Evolutionary conservation across 75 land plant species (phyloP), one percentile per base, ranked within the genome.

Genomic region (Cunninghamia lanceolata): DNA sequence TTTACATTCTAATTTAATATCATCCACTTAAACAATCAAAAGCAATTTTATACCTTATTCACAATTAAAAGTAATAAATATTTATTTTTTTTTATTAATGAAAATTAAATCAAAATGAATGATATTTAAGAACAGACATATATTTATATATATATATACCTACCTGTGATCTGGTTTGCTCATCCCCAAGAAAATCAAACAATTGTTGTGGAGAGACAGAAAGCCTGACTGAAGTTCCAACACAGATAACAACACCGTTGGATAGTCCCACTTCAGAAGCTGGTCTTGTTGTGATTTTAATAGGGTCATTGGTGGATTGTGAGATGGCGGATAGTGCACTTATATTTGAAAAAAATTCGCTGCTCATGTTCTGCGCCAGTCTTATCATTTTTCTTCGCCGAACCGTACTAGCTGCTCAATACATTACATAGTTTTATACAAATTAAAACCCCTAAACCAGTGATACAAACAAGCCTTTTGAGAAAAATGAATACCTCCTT

Each of bases 111-210:
- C n/a, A n/a, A n/a, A n/a, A n/a, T n/a, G n/a, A n/a, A n/a, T n/a
- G n/a, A n/a, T n/a, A n/a, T n/a, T n/a, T n/a, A n/a, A n/a, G n/a
- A n/a, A n/a, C n/a, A n/a, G n/a, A n/a, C n/a, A n/a, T n/a, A 46
- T 13, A 46, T 39, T 1, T 39, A 39, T 39, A 39, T 39, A 46
- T 13, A 46, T 39, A 39, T 39, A 39, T 39, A 39, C 2, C 3
- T 38, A 96, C 98, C 97, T 87, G 80, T 2, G 74, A 66, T 50
- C 88, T 89, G 32, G 35, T 30, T 16, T 56, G 59, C 78, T 87
- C 89, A 63, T 89, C 81, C 46, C 89, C 16, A 4, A 87, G 79
- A 87, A 74, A 84, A 47, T 85, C 87, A 43, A 88, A 87, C 0
- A 88, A 38, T 25, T 19, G 2, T 39, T 81, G 84, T 9, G 88